A percentile compares a stretch with the other conserved stretches of the same genome.
Conservation (phyloP, 1,139 yeast species). For the Geotrichum klebahnii region DNA sequence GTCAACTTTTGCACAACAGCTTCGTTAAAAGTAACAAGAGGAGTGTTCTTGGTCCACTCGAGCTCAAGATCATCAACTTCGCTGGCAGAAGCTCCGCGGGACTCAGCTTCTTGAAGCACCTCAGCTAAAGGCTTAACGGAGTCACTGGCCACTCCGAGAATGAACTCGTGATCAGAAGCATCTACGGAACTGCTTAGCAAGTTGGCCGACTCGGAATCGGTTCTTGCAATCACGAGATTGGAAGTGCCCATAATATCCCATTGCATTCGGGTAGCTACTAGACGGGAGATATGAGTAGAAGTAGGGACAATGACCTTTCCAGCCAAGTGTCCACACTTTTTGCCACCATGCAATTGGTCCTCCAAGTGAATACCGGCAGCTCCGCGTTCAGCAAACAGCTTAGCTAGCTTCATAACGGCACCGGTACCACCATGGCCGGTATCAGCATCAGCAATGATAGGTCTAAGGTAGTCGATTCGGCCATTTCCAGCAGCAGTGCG, state of each 20-base stretch:
- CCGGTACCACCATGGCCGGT: slow-evolving; percentile 68
- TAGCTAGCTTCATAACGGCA: slow-evolving; percentile 60
- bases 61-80: slow-evolving; percentile 43
- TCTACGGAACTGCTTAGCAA: slow-evolving; percentile 54
- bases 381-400: slow-evolving; percentile 60
- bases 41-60: slow-evolving; percentile 46
- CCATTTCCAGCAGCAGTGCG: slow-evolving; percentile 33
- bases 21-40: slow-evolving; percentile 49
- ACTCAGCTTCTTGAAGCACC: slow-evolving; percentile 46
- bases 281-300: slow-evolving; percentile 52
- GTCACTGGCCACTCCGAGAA: slow-evolving; percentile 46
- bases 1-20: slow-evolving; percentile 41
- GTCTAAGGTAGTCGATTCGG: slow-evolving; percentile 52
- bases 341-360: slow-evolving; percentile 63
- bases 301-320: slow-evolving; percentile 64
- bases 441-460: slow-evolving; percentile 64
- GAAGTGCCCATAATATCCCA: slow-evolving; percentile 63
- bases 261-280: slow-evolving; percentile 58
- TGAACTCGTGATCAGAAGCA: slow-evolving; percentile 53
- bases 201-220: slow-evolving; percentile 57
- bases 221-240: slow-evolving; percentile 56
- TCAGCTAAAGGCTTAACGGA: slow-evolving; percentile 48
- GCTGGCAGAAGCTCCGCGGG: slow-evolving; percentile 38
- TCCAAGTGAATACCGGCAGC: slow-evolving; percentile 64
- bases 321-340: slow-evolving; percentile 61